Percentiles rank a stretch among this genome's conserved stretches.
Conservation (phyloP, 305 asterid species). For the Fraxinus paxiana region DNA sequence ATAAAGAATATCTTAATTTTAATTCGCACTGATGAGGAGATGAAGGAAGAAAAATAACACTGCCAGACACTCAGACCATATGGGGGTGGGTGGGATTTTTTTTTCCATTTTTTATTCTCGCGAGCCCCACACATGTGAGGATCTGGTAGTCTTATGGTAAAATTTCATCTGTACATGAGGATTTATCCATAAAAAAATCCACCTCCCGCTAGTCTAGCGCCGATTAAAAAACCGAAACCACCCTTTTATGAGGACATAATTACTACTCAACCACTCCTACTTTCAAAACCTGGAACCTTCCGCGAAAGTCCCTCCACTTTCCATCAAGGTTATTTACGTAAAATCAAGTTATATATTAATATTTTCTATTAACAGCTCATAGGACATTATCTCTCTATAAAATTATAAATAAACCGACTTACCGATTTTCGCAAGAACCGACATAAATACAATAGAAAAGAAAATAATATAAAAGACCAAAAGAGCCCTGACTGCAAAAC, state of each 20-base stretch:
- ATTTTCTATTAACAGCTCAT: neutral
- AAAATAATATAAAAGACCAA: slow-evolving; percentile 32
- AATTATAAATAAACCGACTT: neutral
- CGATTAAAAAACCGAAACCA: neutral
- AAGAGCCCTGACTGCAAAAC: slow-evolving; percentile 28
- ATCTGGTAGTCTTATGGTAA: too few relatives aligned
- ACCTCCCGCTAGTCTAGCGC: neutral
- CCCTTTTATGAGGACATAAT: neutral
- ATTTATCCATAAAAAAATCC: neutral
- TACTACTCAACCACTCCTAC: neutral
- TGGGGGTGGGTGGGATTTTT: too few relatives aligned
- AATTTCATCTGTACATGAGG: too few relatives aligned
- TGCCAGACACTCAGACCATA: too few relatives aligned
- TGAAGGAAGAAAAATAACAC: too few relatives aligned
- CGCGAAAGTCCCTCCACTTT: slow-evolving; percentile 11
- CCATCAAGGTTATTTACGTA: neutral
- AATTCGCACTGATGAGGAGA: too few relatives aligned
- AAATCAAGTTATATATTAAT: neutral
- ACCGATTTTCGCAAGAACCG: slow-evolving; percentile 22
- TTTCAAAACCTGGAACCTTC: slow-evolving; percentile 12
- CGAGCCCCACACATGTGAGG: too few relatives aligned
- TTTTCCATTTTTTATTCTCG: too few relatives aligned
- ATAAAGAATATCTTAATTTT: too few relatives aligned
- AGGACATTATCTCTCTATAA: neutral
- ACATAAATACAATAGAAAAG: slow-evolving; percentile 3